These are phyloP conservation scores for Termitomyces sp. DNA, from an alignment of 768 basidiomycete genomes.

Conservation along the genomic window DNA sequence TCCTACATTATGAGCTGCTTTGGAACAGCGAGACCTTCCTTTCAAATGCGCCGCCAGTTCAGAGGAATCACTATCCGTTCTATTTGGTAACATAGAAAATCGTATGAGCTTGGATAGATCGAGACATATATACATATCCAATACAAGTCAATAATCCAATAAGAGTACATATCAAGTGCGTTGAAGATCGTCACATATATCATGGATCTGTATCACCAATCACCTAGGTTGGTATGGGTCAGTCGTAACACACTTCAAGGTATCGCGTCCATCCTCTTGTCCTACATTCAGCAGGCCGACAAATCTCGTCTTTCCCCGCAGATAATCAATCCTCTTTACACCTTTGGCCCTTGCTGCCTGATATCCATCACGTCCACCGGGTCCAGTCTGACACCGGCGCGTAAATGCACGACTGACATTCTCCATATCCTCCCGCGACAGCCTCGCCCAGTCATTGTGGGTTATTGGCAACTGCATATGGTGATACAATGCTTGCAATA, in stretches of 20 bases:
- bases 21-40: too few species aligned
- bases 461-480: constrained; percentile 39
- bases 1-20: too few species aligned
- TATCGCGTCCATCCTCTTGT: constrained; percentile 26
- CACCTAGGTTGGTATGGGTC: not conserved
- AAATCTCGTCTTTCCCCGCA: constrained; percentile 40
- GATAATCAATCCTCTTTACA: constrained; percentile 56
- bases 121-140: too few species aligned
- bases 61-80: too few species aligned
- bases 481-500: constrained; percentile 44
- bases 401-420: constrained; percentile 31
- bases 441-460: constrained; percentile 31
- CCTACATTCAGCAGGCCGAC: constrained; percentile 40
- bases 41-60: too few species aligned
- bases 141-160: too few species aligned
- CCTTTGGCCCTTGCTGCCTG: constrained; percentile 39
- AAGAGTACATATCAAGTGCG: too few species aligned
- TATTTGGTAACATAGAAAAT: too few species aligned
- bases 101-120: too few species aligned
- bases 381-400: constrained; percentile 27
- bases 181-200: not conserved
- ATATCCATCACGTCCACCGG: constrained; percentile 14
- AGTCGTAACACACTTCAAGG: constrained; percentile 24
- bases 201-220: not conserved
- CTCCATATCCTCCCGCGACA: constrained; percentile 24